phyloP scores from a whole-genome alignment of 2,329 filamentous ascomycete genomes.

The Penicillium palitans region DNA sequence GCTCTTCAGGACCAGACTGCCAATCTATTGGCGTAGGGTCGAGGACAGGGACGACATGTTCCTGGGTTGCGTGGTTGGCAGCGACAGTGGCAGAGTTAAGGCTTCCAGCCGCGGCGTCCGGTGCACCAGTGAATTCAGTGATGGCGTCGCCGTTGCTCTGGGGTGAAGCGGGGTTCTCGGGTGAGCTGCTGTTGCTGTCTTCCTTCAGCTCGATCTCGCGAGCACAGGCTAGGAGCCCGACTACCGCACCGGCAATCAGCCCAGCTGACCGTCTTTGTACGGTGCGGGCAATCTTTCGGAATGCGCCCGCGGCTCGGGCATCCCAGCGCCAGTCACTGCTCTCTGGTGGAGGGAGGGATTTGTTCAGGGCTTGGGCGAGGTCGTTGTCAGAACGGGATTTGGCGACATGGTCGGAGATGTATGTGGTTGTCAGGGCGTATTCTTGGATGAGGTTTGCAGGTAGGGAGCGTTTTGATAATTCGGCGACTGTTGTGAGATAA shows the following conservation, averaged over 20 bases:
- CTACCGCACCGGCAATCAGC: conserved; percentile 69
- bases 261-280: conserved; percentile 73
- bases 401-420: conserved; percentile 69
- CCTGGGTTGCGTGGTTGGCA: conserved; percentile 18
- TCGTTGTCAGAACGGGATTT: conserved; percentile 50
- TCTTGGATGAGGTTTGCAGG: conserved; percentile 57
- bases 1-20: conserved; percentile 54
- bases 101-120: conserved; percentile 8
- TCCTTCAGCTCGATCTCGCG: conserved; percentile 60
- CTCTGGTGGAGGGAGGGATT: conserved; percentile 55
- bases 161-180: conserved; percentile 32
- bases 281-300: conserved; percentile 67
- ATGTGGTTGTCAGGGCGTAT: conserved; percentile 70
- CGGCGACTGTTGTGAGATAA: conserved; percentile 54
- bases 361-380: conserved; percentile 48
- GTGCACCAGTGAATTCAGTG: conserved; percentile 14
- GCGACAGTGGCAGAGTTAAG: neutral
- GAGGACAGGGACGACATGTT: conserved; percentile 41
- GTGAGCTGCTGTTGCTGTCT: conserved; percentile 41
- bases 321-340: conserved; percentile 62
- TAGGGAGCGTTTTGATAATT: conserved; percentile 45
- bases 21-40: conserved; percentile 40
- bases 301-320: conserved; percentile 55
- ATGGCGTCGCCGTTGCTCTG: conserved; percentile 28
- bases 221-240: conserved; percentile 68